phyloP scores from a whole-genome alignment of 2,329 filamentous ascomycete species.

The Hansfordia pulvinata region DNA sequence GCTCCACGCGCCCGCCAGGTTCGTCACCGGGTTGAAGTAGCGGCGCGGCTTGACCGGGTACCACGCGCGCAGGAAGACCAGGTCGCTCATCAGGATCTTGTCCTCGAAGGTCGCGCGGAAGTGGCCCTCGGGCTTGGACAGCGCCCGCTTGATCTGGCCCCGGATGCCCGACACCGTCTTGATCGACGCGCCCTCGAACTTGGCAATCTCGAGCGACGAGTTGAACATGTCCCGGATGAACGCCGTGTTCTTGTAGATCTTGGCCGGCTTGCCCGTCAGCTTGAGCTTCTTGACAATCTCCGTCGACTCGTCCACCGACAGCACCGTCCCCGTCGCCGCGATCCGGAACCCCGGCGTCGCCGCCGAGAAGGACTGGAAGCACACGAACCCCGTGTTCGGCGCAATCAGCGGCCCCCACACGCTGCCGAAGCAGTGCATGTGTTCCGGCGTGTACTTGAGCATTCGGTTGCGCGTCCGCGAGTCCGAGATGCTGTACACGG shows the following conservation, averaged over 20 bases:
- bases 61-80: slow-evolving; percentile 93
- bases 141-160: slow-evolving; percentile 91
- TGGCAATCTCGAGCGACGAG: slow-evolving; percentile 83
- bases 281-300: slow-evolving; percentile 99
- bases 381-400: slow-evolving; percentile 91
- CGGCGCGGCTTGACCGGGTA: slow-evolving; percentile 89
- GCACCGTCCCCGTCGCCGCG: slow-evolving; percentile 82
- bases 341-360: slow-evolving; percentile 85
- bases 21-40: slow-evolving; percentile 94
- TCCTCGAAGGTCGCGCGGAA: slow-evolving; percentile 98
- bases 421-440: slow-evolving; percentile 97
- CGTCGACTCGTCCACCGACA: slow-evolving; percentile 87
- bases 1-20: slow-evolving; percentile 76
- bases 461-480: slow-evolving; percentile 89
- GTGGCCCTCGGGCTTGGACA: slow-evolving; percentile 86
- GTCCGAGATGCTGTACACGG: slow-evolving; percentile 90
- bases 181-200: slow-evolving; percentile 93
- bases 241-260: slow-evolving; percentile 98
- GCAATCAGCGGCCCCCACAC: slow-evolving; percentile 92
- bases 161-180: slow-evolving; percentile 91
- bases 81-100: slow-evolving; percentile 93
- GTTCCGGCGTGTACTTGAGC: slow-evolving; percentile 98
- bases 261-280: slow-evolving; percentile 83
- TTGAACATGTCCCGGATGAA: slow-evolving; percentile 99
- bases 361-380: slow-evolving; percentile 78